phyloP scores from a whole-genome alignment of 192 early-diverging fungal species.

The Tieghemiomyces parasiticus region DNA sequence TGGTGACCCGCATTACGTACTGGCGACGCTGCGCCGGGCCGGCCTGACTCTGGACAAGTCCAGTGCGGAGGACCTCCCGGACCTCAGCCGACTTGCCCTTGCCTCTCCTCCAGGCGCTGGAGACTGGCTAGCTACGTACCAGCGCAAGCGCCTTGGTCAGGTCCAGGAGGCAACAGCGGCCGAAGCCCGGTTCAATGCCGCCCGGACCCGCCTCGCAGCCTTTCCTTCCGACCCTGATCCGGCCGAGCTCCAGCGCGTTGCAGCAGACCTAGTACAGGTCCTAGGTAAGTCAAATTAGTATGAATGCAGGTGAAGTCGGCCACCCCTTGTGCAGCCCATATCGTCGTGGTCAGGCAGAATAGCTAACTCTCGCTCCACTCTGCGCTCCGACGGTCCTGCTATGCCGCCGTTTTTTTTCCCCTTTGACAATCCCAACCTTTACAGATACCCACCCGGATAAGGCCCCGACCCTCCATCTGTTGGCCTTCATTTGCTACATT shows the following conservation, averaged over 20 bases:
- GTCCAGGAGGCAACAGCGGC: not conserved
- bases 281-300: not conserved
- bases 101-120: not conserved
- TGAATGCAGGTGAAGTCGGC: too few species aligned
- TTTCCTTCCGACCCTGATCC: too few species aligned
- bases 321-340: too few species aligned
- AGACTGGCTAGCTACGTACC: not conserved
- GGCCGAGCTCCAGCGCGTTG: too few species aligned
- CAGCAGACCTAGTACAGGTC: too few species aligned
- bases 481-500: not conserved
- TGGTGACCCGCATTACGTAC: not conserved
- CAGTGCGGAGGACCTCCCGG: not conserved
- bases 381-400: not conserved
- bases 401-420: not conserved
- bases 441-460: not conserved
- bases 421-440: not conserved
- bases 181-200: not conserved
- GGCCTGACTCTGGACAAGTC: too few species aligned
- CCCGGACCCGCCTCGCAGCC: not conserved
- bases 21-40: not conserved
- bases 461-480: not conserved
- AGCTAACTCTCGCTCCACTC: not conserved
- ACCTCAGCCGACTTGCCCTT: not conserved
- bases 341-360: not conserved
- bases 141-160: not conserved